Evolutionary conservation across 2,329 filamentous ascomycete genomes (phyloP).

Genomic region (Canariomyces notabilis): DNA sequence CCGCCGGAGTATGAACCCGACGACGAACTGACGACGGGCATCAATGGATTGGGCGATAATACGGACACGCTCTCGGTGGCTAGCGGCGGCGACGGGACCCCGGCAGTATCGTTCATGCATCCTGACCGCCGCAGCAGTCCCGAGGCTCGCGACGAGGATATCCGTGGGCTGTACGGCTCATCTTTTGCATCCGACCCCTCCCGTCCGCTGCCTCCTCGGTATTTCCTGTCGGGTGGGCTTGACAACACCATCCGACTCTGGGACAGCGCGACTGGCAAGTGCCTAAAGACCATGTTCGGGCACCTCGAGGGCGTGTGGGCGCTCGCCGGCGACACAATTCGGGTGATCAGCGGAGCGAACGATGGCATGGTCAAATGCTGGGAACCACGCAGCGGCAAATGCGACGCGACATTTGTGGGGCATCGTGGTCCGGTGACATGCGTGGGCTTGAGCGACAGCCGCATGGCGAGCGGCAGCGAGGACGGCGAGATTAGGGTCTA

Average conservation of each 20-base stretch:
- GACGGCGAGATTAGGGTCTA: slow-evolving; percentile 88
- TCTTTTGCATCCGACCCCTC: slow-evolving; percentile 56
- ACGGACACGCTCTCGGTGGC: slow-evolving; percentile 51
- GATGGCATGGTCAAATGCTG: slow-evolving; percentile 93
- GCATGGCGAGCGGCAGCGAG: slow-evolving; percentile 87
- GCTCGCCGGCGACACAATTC: slow-evolving; percentile 79
- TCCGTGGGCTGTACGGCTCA: slow-evolving; percentile 53
- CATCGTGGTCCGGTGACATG: slow-evolving; percentile 91
- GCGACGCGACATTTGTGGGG: slow-evolving; percentile 86
- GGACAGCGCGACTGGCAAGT: slow-evolving; percentile 78
- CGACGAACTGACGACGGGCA: slow-evolving; percentile 49
- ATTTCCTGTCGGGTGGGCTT: slow-evolving; percentile 88
- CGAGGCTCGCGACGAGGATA: slow-evolving; percentile 33
- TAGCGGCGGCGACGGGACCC: slow-evolving; percentile 43
- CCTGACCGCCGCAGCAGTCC: slow-evolving; percentile 20
- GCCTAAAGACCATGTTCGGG: slow-evolving; percentile 89
- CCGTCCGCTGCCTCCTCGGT: slow-evolving; percentile 73
- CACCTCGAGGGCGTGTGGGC: slow-evolving; percentile 97
- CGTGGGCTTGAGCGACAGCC: slow-evolving; percentile 81
- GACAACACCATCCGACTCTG: slow-evolving; percentile 90
- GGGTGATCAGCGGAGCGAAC: slow-evolving; percentile 84
- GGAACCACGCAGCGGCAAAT: slow-evolving; percentile 87
- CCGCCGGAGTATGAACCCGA: slow-evolving; percentile 88
- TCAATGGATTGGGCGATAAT: slow-evolving; percentile 35
- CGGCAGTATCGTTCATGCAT: slow-evolving; percentile 20